Evolutionary conservation across 163 green algal species (phyloP).

Genomic region (Scenedesmus sp.): DNA sequence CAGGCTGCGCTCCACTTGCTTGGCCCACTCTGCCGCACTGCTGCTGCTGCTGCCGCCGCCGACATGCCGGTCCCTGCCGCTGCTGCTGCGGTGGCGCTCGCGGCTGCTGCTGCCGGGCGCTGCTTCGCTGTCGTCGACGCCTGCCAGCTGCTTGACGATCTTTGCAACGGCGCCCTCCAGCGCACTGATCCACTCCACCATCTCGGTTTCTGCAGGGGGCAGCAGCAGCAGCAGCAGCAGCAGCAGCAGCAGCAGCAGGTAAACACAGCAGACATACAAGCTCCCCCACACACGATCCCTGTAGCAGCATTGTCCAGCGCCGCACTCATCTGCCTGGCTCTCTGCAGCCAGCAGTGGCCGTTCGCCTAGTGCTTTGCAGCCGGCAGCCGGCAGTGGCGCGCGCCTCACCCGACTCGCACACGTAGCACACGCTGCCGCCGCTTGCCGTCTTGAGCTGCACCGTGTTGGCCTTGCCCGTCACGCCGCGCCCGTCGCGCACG

Average conservation of each 20-base stretch:
- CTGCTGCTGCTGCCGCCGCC: conserved; percentile 35
- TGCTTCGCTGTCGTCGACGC: conserved; percentile 64
- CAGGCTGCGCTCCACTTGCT: conserved; percentile 65
- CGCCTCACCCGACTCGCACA: conserved; percentile 55
- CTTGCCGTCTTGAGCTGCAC: conserved; percentile 88
- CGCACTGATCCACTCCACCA: conserved; percentile 93
- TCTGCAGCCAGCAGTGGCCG: background rate
- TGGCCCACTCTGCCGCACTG: conserved; percentile 55
- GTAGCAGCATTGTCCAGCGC: conserved; percentile 49
- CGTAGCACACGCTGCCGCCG: conserved; percentile 73
- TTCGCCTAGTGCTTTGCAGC: background rate
- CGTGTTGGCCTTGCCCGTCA: conserved; percentile 83
- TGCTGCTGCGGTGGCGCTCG: conserved; percentile 23
- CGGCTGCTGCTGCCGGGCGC: background rate
- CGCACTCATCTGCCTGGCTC: background rate
- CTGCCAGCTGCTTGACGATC: conserved; percentile 83
- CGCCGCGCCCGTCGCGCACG: conserved; percentile 72
- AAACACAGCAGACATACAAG: background rate
- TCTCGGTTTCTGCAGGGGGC: conserved; percentile 82
- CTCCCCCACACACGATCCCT: too few relatives aligned
- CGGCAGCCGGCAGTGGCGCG: too few relatives aligned
- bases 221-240: background rate
- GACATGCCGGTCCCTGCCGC: background rate
- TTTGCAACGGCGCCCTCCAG: conserved; percentile 82
- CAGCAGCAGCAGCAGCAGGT: background rate